These are phyloP conservation scores for Tylopilus felleus DNA, from an alignment of 768 basidiomycete species.

Conservation along the genomic window DNA sequence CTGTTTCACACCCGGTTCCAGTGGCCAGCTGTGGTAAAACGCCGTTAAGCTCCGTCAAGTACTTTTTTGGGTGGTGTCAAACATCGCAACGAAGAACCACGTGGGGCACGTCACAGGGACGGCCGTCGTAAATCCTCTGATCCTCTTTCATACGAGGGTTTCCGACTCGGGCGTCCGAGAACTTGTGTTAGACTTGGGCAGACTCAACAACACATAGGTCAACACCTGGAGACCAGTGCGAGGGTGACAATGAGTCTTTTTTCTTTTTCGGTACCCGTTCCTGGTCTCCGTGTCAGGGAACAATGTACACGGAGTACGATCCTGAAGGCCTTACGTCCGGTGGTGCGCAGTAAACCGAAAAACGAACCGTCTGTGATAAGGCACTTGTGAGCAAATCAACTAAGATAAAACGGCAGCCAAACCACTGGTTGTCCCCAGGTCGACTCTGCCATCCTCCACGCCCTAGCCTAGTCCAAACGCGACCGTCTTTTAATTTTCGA, in stretches of 20 bases:
- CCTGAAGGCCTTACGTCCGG: neutral
- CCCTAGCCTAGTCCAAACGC: neutral
- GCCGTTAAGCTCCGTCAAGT: neutral
- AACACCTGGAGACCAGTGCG: no score
- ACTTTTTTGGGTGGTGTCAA: neutral
- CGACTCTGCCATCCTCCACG: no score
- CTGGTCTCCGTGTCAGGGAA: no score
- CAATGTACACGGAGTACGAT: neutral
- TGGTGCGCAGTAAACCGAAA: no score
- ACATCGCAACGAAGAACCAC: neutral
- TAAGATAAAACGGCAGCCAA: no score
- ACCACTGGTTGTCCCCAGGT: no score
- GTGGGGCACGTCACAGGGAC: neutral
- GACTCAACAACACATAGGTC: neutral
- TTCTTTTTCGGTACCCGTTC: no score
- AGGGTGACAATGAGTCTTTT: no score
- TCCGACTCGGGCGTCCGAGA: neutral
- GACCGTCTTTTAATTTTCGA: neutral
- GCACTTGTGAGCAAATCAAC: no score
- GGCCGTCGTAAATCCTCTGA: neutral
- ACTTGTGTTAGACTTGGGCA: neutral
- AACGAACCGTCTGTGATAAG: no score
- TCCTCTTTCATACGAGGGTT: neutral
- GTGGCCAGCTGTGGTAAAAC: no score
- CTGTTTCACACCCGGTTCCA: neutral